Evolutionary conservation across 2,329 filamentous ascomycete species (phyloP).

Genomic region (Ambrosiella cleistominuta): DNA sequence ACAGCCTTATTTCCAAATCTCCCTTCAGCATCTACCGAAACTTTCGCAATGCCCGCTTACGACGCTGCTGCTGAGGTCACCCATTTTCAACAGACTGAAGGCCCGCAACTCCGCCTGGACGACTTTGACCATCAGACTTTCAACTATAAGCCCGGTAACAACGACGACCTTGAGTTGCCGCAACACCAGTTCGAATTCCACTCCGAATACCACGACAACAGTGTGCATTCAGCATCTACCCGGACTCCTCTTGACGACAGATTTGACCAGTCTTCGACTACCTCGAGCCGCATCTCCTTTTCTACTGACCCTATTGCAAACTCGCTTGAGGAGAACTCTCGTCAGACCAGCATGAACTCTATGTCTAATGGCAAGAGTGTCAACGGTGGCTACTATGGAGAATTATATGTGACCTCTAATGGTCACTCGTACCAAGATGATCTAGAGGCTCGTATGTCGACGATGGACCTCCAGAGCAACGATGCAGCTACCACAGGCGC

Average conservation of each 20-base stretch:
- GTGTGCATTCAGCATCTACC: slow-evolving; percentile 11
- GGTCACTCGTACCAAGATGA: slow-evolving; percentile 6
- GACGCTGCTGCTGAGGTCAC: slow-evolving; percentile 7
- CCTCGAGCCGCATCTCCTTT: slow-evolving; percentile 6
- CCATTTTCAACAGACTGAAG: slow-evolving; percentile 8
- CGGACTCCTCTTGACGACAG: slow-evolving; percentile 10
- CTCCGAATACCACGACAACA: slow-evolving; percentile 12
- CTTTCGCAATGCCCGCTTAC: slow-evolving; percentile 13
- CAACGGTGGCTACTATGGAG: neutral
- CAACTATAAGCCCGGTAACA: neutral
- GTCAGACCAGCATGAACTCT: slow-evolving; percentile 11
- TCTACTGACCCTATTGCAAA: slow-evolving; percentile 5
- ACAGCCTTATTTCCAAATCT: neutral
- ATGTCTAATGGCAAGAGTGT: slow-evolving; percentile 2
- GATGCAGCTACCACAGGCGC: slow-evolving; percentile 5
- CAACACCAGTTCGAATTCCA: slow-evolving; percentile 12
- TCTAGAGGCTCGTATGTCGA: slow-evolving; percentile 11
- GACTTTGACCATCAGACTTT: slow-evolving; percentile 7
- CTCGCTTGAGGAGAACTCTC: slow-evolving; percentile 7
- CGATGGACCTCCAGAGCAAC: slow-evolving; percentile 7
- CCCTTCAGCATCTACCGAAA: neutral
- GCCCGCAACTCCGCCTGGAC: slow-evolving; percentile 6
- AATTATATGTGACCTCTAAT: neutral
- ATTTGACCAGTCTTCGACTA: slow-evolving; percentile 11
- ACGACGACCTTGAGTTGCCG: slow-evolving; percentile 6